phyloP scores from a whole-genome alignment of 2,329 filamentous ascomycete species.

The Lachnellula arida region DNA sequence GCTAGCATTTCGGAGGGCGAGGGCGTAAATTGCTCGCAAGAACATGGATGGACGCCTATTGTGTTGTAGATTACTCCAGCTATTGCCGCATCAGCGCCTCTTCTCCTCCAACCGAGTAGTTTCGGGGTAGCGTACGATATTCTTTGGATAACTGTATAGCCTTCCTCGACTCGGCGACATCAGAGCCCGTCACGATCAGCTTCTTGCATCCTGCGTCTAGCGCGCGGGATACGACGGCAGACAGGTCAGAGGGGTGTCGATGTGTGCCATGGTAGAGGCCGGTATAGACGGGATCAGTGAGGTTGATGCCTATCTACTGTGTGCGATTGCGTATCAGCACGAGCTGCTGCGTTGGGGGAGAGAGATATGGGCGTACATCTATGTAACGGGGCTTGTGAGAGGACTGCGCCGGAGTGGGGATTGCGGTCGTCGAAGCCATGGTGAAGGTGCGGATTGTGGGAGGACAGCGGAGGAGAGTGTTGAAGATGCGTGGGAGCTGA shows the following conservation, averaged over 20 bases:
- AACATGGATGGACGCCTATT: conserved; percentile 91
- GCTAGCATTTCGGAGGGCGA: conserved; percentile 46
- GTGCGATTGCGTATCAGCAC: conserved; percentile 1
- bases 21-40: conserved; percentile 70
- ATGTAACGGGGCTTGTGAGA: conserved; percentile 49
- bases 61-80: conserved; percentile 83
- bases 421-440: conserved; percentile 8
- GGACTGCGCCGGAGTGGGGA: neutral
- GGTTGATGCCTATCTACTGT: conserved; percentile 81
- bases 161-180: conserved; percentile 70
- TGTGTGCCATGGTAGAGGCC: conserved; percentile 80
- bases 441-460: conserved; percentile 3
- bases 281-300: conserved; percentile 85
- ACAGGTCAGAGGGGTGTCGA: conserved; percentile 67
- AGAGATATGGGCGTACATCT: conserved; percentile 44
- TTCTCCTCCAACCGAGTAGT: too few relatives aligned
- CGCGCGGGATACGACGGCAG: conserved; percentile 74
- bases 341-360: neutral
- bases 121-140: too few relatives aligned
- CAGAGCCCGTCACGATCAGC: conserved; percentile 90
- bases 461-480: neutral
- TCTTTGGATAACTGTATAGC: conserved; percentile 69
- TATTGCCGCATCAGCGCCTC: conserved; percentile 33
- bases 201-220: conserved; percentile 76
- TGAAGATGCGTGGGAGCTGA: neutral